A percentile compares a stretch with the other conserved stretches of the same genome.
Conservation (phyloP, 108 stramenopile species). For the Schizochytrium sp. region DNA sequence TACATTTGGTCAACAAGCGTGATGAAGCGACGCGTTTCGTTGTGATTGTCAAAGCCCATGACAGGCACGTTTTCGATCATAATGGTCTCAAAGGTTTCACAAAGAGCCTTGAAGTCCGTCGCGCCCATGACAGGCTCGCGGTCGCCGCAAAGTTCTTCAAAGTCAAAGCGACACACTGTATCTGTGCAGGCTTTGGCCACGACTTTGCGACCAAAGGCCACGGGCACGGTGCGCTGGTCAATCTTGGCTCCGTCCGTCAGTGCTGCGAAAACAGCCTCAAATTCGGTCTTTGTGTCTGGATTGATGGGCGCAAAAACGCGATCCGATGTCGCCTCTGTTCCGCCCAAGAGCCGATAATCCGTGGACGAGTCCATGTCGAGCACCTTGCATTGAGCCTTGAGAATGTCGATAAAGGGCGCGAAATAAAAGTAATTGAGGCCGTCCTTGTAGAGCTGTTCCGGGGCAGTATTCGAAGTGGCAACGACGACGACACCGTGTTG, state of each 20-base stretch:
- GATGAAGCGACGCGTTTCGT: constrained; percentile 52
- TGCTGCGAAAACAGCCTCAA: not conserved
- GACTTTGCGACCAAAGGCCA: constrained; percentile 6
- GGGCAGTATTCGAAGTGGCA: constrained; percentile 55
- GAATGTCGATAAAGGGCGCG: constrained; percentile 45
- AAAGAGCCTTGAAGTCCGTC: constrained; percentile 19
- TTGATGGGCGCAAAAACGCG: not conserved
- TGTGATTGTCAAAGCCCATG: constrained; percentile 27
- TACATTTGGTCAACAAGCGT: constrained; percentile 57
- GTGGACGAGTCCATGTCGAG: not conserved
- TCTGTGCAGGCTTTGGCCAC: not conserved
- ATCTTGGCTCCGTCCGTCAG: not conserved
- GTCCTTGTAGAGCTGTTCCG: constrained; percentile 43
- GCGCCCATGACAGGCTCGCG: constrained; percentile 16
- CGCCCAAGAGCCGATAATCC: not conserved
- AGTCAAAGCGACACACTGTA: not conserved
- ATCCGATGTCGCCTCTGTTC: not conserved
- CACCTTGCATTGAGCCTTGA: not conserved
- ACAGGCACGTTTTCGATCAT: constrained; percentile 17
- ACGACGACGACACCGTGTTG: constrained; percentile 55
- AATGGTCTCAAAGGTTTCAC: not conserved
- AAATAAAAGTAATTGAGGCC: constrained; percentile 53
- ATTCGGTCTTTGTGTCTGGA: not conserved
- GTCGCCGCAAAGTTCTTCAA: constrained; percentile 24
- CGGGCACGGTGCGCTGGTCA: not conserved